Conservation (phyloP, 768 basidiomycete species). For the Amanita thiersii region DNA sequence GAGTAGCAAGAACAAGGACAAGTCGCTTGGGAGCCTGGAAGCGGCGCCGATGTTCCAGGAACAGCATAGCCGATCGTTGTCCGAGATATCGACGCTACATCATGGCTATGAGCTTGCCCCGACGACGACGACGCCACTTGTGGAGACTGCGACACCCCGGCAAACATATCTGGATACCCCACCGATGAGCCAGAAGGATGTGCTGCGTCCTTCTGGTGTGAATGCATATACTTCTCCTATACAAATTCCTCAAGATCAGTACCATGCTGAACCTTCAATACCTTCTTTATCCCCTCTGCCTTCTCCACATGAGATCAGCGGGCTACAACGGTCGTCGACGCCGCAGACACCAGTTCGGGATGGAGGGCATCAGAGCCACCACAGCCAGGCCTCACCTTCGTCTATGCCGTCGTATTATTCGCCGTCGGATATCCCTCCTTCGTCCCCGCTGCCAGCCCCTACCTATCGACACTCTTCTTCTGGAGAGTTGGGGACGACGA, state of each 20-base stretch:
- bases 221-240: not conserved
- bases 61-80: conserved; percentile 55
- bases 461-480: conserved; percentile 35
- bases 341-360: too few species aligned
- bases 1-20: conserved; percentile 31
- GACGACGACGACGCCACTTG: conserved; percentile 17
- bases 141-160: conserved; percentile 29
- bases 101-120: conserved; percentile 42
- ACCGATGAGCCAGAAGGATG: conserved; percentile 25
- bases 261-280: too few species aligned
- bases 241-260: too few species aligned
- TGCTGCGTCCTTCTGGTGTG: conserved; percentile 17
- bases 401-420: conserved; percentile 63
- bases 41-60: conserved; percentile 64
- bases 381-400: conserved; percentile 19
- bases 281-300: not conserved
- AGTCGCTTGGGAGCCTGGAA: conserved; percentile 35
- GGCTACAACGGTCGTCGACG: too few species aligned
- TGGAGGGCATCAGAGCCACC: too few species aligned
- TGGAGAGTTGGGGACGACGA: conserved; percentile 38
- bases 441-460: conserved; percentile 52
- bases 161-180: conserved; percentile 40
- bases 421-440: conserved; percentile 51
- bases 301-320: too few species aligned
- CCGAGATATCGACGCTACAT: conserved; percentile 41